phyloP scores from a whole-genome alignment of 768 basidiomycete genomes.

The Pleurotus giganteus region DNA sequence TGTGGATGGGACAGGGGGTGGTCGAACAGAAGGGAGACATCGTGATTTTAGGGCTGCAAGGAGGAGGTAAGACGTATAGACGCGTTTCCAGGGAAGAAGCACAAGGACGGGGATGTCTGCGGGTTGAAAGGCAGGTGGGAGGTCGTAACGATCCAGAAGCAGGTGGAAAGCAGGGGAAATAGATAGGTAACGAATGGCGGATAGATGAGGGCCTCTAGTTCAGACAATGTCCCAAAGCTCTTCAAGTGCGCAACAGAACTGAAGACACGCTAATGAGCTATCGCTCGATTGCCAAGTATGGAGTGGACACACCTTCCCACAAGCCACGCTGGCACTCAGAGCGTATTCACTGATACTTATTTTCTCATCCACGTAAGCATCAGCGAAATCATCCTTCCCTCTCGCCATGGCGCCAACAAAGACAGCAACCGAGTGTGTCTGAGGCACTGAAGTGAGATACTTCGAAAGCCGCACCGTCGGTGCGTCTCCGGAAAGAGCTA shows the following conservation, averaged over 20 bases:
- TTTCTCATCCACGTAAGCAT: constrained; percentile 92
- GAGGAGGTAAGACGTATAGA: too few relatives aligned
- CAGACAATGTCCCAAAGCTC: constrained; percentile 93
- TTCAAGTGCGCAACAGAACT: constrained; percentile 92
- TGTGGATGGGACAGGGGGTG: not conserved
- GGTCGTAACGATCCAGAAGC: constrained; percentile 23
- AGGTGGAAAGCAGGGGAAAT: constrained; percentile 8
- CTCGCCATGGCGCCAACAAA: constrained; percentile 99
- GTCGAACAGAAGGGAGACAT: too few relatives aligned
- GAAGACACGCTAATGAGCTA: constrained; percentile 3
- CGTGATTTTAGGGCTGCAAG: too few relatives aligned
- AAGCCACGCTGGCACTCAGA: constrained; percentile 90
- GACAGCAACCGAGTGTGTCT: constrained; percentile 87
- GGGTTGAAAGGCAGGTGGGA: constrained; percentile 46
- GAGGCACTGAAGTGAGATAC: constrained; percentile 83
- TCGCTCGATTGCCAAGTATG: not conserved
- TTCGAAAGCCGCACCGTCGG: constrained; percentile 75
- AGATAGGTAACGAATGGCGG: constrained; percentile 8
- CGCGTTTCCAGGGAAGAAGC: not conserved
- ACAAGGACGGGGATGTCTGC: constrained; percentile 23
- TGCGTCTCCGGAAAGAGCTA: constrained; percentile 63
- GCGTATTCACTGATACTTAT: constrained; percentile 95
- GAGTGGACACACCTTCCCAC: constrained; percentile 77
- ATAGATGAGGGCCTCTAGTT: constrained; percentile 14
- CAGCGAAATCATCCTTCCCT: constrained; percentile 95